These are phyloP conservation scores for Cyclostephanos invisitatus DNA, from an alignment of 108 stramenopile genomes.

Conservation along the genomic window DNA sequence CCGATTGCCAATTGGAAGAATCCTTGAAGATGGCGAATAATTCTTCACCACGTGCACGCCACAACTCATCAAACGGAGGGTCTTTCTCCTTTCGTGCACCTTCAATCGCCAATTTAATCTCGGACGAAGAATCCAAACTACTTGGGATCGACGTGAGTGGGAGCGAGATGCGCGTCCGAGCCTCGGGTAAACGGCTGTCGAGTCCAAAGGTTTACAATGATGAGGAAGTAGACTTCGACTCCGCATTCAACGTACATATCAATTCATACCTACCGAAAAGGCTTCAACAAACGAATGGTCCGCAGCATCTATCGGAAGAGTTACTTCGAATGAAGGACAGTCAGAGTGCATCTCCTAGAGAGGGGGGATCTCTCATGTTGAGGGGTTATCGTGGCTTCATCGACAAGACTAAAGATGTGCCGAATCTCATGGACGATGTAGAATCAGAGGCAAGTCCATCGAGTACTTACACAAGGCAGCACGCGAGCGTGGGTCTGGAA, in stretches of 20 bases:
- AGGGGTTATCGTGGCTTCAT: constrained; percentile 67
- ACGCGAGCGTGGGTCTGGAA: constrained; percentile 2
- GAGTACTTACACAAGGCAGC: constrained; percentile 19
- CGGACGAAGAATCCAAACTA: constrained; percentile 29
- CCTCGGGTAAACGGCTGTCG: constrained; percentile 27
- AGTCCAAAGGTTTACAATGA: constrained; percentile 20
- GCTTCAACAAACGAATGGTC: constrained; percentile 10
- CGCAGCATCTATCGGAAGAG: constrained; percentile 37
- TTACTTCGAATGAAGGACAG: constrained; percentile 37
- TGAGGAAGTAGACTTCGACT: constrained; percentile 35
- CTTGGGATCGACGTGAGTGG: constrained; percentile 40
- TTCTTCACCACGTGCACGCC: not conserved
- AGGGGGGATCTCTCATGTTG: constrained; percentile 27
- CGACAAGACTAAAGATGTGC: constrained; percentile 81
- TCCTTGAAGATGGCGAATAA: constrained; percentile 16
- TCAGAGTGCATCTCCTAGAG: constrained; percentile 32
- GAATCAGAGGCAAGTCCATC: constrained; percentile 68
- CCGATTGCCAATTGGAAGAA: constrained; percentile 39
- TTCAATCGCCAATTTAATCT: constrained; percentile 1
- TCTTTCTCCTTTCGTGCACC: not conserved
- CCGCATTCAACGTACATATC: constrained; percentile 15
- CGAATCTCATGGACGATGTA: constrained; percentile 80
- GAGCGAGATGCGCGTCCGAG: constrained; percentile 41
- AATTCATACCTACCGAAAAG: constrained; percentile 8
- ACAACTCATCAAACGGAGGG: not conserved